Evolutionary conservation across 441 rosid species (phyloP), one percentile per base, ranked within the genome.

Genomic region (Erodium texanum): DNA sequence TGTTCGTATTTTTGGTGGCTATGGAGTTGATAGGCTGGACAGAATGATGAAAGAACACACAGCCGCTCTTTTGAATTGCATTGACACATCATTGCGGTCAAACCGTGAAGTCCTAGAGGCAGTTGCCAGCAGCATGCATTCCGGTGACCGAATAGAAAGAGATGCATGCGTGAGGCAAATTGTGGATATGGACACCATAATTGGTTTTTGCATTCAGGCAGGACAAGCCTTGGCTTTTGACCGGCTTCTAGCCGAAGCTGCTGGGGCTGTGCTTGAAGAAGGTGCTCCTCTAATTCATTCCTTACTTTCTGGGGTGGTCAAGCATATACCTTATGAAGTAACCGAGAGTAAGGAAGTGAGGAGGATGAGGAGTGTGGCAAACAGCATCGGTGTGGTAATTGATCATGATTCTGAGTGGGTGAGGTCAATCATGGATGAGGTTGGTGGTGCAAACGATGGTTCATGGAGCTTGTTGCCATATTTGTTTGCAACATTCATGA

Each of bases 351-450:
- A 78, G 79, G 99, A 87, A 78, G 80, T 92, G 73, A 85, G 93
- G 78, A 89, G 95, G 83, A 77, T 90, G 72, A 84, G 84, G 71
- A 83, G 88, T 16, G 93, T 90, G 71, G 98, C 97, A 43, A 90
- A 83, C 68, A 79, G 81, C 72, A 74, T 81, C 70, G 85, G 85
- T 32, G 73, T 84, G 58, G 80, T 80, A 69, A 76, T 75, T 29
- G 89, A 90, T 86, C 99, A 95, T 78, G 97, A 95, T 80, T 89
- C 96, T 16, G 96, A 90, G 77, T 89, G 96, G 98, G 89, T 92
- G 45, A 87, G 92, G 70, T 90, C 88, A 66, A 92, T 87, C 73
- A 79, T 95, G 70, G 96, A 95, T 76, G 98, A 89, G 77, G 96
- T 87, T 54, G 96, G 98, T 32, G 93, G 98, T 64, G 96, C 96